Base-by-base conservation (phyloP, 345 rosid genomes). In the Bruguiera gymnorhiza region DNA sequence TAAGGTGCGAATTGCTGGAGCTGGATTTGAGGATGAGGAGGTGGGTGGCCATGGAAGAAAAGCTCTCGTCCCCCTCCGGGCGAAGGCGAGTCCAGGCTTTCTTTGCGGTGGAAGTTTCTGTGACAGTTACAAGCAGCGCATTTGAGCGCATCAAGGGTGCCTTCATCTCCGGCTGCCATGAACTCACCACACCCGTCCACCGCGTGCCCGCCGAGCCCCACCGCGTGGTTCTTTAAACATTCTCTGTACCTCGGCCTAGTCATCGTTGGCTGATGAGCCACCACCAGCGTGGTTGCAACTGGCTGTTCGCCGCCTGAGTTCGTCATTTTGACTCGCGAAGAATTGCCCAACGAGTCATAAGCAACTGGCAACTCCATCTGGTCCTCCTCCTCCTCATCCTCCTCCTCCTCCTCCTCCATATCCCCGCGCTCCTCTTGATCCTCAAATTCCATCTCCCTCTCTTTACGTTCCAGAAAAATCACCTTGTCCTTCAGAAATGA, bases 71-170 rank as follows among this genome's bases (percentile, higher is more conserved):
- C 21, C 8, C 5, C 37, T 2, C 26, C 23, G 27, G 16, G 9
- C 57, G 19, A 30, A 37, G 60, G 65, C 18, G 57, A 34, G 48
- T 68, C 23, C 53, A 64, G 9, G 2, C 74, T n/a, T 43, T 82
- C 84, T 19, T 75, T 51, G 7, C 88, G 68, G 62, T 85, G 88
- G 76, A 85, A 85, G 61, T 79, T 85, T 19, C 86, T 80, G 76
- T 85, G 88, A 65, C 88, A 85, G 24, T 83, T 83, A 65, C 88
- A 82, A 23, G 86, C 88, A 13, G 88, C 88, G 30, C 88, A 85
- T 2, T 53, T 78, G 61, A 85, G 78, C n/a, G 76, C 66, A 46
- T 34, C 60, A 5, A 57, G 48, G 21, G 73, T 26, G 60, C 62
- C 73, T 11, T 76, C 78, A 1, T 54, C 63, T 11, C 70, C 71